A percentile compares a stretch with the other conserved stretches of the same genome.
These are phyloP conservation scores for Colletotrichum liriopes DNA, from an alignment of 2,329 filamentous ascomycete species.

Conservation along the genomic window DNA sequence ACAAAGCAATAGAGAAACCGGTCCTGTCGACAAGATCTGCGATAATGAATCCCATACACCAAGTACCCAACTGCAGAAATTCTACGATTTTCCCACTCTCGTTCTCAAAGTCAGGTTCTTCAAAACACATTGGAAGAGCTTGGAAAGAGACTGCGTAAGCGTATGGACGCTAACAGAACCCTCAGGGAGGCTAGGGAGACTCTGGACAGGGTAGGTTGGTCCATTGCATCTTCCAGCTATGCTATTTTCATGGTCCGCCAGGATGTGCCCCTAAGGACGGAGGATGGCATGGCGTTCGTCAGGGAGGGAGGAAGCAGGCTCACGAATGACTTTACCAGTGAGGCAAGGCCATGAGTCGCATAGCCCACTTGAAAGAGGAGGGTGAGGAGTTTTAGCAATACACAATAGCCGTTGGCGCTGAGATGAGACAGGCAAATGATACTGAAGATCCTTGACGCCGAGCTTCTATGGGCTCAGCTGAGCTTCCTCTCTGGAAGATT, in stretches of 20 bases:
- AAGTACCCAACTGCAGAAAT: neutral
- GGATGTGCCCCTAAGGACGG: neutral
- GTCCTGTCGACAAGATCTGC: constrained; percentile 7
- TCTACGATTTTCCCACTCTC: neutral
- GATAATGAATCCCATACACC: neutral
- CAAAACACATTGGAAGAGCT: constrained; percentile 4
- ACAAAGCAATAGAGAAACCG: too few relatives aligned
- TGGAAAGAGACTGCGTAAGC: neutral
- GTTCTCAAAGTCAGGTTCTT: neutral
- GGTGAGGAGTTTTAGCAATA: neutral
- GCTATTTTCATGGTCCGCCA: neutral
- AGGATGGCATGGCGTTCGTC: neutral
- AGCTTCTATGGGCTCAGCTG: neutral
- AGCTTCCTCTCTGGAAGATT: constrained; percentile 8
- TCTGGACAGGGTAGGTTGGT: neutral
- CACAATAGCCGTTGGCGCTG: neutral
- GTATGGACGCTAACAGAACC: neutral
- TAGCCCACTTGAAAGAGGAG: neutral
- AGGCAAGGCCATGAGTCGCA: neutral
- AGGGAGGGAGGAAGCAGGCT: neutral
- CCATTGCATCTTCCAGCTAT: constrained; percentile 1
- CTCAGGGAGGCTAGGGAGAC: neutral
- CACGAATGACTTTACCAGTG: neutral
- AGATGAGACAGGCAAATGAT: neutral
- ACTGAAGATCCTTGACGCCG: neutral